Evolutionary conservation across 2,329 filamentous ascomycete genomes (phyloP).

Genomic region (Penicillium verrucosum): DNA sequence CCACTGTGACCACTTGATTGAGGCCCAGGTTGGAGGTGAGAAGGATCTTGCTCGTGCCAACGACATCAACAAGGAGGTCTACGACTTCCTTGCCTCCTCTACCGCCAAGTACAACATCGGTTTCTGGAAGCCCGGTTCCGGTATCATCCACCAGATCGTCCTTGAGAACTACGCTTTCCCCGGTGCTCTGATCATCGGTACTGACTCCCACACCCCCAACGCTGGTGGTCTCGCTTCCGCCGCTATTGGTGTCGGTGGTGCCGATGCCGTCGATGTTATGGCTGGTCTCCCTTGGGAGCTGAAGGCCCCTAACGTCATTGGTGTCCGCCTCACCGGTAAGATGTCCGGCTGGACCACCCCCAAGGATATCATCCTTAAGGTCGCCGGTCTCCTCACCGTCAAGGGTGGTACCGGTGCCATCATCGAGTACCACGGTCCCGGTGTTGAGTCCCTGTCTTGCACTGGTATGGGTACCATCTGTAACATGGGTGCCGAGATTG

Average conservation of each 20-base stretch:
- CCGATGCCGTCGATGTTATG: constrained; percentile 98
- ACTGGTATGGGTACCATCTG: constrained; percentile 87
- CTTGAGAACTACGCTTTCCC: constrained; percentile 99
- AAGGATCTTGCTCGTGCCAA: constrained; percentile 92
- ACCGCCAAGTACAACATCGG: constrained; percentile 99
- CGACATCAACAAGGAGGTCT: constrained; percentile 97
- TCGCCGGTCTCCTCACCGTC: constrained; percentile 93
- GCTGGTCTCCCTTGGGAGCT: constrained; percentile 95
- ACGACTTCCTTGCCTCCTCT: constrained; percentile 89
- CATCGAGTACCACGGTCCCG: constrained; percentile 57
- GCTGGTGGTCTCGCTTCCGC: constrained; percentile 93
- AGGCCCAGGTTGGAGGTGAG: constrained; percentile 86
- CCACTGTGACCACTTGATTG: constrained; percentile 99
- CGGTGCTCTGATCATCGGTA: constrained; percentile 95
- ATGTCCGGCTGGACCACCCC: constrained; percentile 88
- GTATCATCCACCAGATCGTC: constrained; percentile 98
- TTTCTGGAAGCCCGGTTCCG: constrained; percentile 98
- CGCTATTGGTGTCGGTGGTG: constrained; percentile 95
- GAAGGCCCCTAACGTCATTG: constrained; percentile 95
- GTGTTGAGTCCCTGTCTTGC: constrained; percentile 68
- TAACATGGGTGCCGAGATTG: constrained; percentile 65
- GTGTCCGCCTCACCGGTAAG: constrained; percentile 88
- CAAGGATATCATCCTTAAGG: constrained; percentile 97
- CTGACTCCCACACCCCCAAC: constrained; percentile 97
- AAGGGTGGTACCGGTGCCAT: constrained; percentile 96